Evolutionary conservation across 148 eudicot genomes (phyloP), one percentile per base, ranked within the genome.

Genomic region (Spergularia bocconei): DNA sequence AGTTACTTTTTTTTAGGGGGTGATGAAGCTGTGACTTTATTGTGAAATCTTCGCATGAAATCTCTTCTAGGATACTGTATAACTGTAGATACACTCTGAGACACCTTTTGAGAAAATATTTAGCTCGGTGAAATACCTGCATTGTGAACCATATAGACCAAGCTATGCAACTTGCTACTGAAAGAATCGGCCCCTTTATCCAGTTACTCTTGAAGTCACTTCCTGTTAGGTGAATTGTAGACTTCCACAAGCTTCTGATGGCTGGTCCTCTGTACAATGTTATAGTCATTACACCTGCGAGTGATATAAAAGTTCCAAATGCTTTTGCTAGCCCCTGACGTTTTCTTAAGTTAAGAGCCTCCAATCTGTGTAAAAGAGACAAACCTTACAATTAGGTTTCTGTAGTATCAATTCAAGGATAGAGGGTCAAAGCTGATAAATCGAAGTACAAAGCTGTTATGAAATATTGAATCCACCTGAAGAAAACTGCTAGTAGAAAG

Each of bases 61-160:
- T 29, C 36, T 29, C 36, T 29, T 29, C 36, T 29, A 29, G 36
- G 36, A 29, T 6, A 0, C 19, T 56, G 5, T 56, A 53, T 53
- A 53, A 17, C 19, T n/a, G 7, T 17, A 44, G 25, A 54, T 55
- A 12, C 44, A 61, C 38, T 14, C 21, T 36, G 19, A 64, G 29
- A 58, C 13, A 33, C 41, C 8, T 17, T 69, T 57, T 64, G 61
- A 12, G 50, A 36, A 17, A 23, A 65, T 19, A 16, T 53, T 63
- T 19, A 20, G 63, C n/a, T 38, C 39, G 60, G 54, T n/a, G 64
- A 75, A 29, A 55, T 84, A 85, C 87, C 87, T 85, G 87, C 81
- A 79, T 79, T 74, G 79, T 85, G 80, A 85, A 85, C 87, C 87
- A 85, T 74, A 85, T 77, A 67, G 87, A 82, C 87, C 87, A 85